Evolutionary conservation across 495 filamentous ascomycete genomes (phyloP).

Genomic region (Tuber borchii): DNA sequence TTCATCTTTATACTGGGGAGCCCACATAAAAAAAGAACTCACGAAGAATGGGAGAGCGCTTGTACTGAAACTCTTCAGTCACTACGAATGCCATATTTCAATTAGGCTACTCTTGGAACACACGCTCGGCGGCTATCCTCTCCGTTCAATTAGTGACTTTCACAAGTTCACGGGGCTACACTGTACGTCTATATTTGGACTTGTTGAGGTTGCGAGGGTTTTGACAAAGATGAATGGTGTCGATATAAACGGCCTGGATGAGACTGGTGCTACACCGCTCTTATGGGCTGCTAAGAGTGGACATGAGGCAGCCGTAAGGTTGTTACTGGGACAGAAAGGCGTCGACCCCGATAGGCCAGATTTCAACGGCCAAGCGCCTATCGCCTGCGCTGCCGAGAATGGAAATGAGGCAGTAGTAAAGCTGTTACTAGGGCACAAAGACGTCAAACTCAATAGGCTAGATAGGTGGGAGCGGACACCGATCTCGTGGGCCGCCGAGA

Average conservation of each 20-base stretch:
- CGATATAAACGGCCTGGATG: not conserved
- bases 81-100: not conserved
- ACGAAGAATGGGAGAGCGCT: not conserved
- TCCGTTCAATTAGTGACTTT: not conserved
- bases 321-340: not conserved
- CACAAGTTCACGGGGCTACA: not conserved
- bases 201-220: not conserved
- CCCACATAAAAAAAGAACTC: not conserved
- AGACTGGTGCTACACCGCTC: not conserved
- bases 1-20: not conserved
- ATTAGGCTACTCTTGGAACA: not conserved
- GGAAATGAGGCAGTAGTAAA: not conserved
- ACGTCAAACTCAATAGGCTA: not conserved
- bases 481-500: not conserved
- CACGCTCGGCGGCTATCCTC: not conserved
- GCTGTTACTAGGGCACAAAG: not conserved
- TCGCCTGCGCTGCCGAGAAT: not conserved
- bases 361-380: not conserved
- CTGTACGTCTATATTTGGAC: not conserved
- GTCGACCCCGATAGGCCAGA: not conserved
- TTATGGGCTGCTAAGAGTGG: not conserved
- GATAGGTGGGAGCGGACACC: not conserved
- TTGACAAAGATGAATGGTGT: not conserved
- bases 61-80: not conserved
- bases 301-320: not conserved